phyloP scores from a whole-genome alignment of 2,329 filamentous ascomycete species.

The Aspergillus sp. region DNA sequence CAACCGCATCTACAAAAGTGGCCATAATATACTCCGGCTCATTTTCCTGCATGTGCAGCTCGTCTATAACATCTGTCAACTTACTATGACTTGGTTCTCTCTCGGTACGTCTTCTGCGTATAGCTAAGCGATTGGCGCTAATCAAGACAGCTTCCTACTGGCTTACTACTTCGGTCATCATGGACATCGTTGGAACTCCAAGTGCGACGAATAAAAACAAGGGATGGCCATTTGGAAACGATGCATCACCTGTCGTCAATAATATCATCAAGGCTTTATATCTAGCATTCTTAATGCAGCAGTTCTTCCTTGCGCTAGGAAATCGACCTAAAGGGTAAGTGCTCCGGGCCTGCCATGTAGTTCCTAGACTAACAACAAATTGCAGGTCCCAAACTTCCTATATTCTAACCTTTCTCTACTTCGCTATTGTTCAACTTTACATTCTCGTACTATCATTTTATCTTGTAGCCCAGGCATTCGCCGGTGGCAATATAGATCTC shows the following conservation, averaged over 20 bases:
- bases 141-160: constrained; percentile 77
- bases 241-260: constrained; percentile 86
- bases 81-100: constrained; percentile 88
- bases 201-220: constrained; percentile 55
- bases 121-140: constrained; percentile 2
- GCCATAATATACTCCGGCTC: constrained; percentile 97
- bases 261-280: constrained; percentile 89
- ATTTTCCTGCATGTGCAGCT: constrained; percentile 97
- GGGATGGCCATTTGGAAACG: constrained; percentile 88
- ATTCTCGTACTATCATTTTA: constrained; percentile 85
- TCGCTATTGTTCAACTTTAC: constrained; percentile 86
- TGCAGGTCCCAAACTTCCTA: constrained; percentile 77
- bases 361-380: background rate
- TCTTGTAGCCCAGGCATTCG: constrained; percentile 84
- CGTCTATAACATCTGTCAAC: constrained; percentile 87
- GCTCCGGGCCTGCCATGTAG: background rate
- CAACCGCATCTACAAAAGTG: constrained; percentile 95
- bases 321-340: constrained; percentile 84
- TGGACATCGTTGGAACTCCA: constrained; percentile 87
- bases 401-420: constrained; percentile 83
- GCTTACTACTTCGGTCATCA: constrained; percentile 94
- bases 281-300: constrained; percentile 83
- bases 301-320: constrained; percentile 95
- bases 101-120: constrained; percentile 46
- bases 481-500: constrained; percentile 59